A percentile compares a stretch with the other conserved stretches of the same genome.
Evolutionary conservation across 1,139 yeast species (phyloP).

Genomic region (Diutina scorzettiae): DNA sequence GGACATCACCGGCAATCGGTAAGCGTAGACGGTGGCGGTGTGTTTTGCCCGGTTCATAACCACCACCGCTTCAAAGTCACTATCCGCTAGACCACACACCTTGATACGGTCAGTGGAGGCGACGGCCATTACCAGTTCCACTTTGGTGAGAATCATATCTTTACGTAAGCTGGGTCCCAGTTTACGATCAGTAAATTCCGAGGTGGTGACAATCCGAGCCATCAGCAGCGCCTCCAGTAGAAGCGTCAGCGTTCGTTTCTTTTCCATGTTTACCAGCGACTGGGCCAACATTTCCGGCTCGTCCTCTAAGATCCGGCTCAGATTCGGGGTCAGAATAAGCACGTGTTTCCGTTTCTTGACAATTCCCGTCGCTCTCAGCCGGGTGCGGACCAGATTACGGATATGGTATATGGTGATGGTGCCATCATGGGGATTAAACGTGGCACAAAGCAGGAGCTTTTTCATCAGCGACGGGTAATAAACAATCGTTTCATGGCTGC

Average conservation of each 20-base stretch:
- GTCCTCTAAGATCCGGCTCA: constrained; percentile 31
- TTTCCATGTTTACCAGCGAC: constrained; percentile 32
- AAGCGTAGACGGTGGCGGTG: constrained; percentile 39
- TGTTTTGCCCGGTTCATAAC: constrained; percentile 21
- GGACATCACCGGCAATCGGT: constrained; percentile 23
- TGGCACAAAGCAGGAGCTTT: constrained; percentile 35
- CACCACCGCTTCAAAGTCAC: constrained; percentile 49
- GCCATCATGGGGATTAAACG: constrained; percentile 35
- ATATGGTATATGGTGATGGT: constrained; percentile 39
- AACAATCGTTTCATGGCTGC: constrained; percentile 43
- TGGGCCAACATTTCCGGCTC: constrained; percentile 15
- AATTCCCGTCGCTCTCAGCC: constrained; percentile 5
- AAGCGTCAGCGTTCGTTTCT: constrained; percentile 41
- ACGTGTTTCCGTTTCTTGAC: constrained; percentile 18
- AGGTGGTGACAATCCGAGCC: constrained; percentile 44
- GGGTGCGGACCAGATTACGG: constrained; percentile 26
- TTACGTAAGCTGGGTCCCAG: constrained; percentile 26
- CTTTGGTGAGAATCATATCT: constrained; percentile 55
- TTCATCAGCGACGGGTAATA: constrained; percentile 34
- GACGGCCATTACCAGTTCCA: constrained; percentile 32
- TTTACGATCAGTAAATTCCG: constrained; percentile 19
- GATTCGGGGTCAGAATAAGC: constrained; percentile 27
- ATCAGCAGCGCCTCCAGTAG: constrained; percentile 45
- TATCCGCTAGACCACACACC: constrained; percentile 31
- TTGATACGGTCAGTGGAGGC: constrained; percentile 23